Evolutionary conservation across 2,329 filamentous ascomycete genomes (phyloP).

Genomic region (Tympanopsis confertula): DNA sequence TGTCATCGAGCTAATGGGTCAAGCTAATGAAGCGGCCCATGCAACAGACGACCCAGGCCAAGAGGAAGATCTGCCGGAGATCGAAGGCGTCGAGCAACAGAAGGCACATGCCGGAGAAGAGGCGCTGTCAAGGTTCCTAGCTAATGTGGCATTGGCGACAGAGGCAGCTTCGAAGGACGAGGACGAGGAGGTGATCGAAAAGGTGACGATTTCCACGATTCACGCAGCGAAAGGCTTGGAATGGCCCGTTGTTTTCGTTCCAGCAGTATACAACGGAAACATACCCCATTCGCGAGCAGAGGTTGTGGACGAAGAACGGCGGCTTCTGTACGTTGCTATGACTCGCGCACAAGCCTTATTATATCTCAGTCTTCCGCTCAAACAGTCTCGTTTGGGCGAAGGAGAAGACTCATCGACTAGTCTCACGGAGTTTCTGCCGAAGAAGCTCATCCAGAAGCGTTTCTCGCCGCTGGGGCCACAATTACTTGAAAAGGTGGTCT

Average conservation of each 20-base stretch:
- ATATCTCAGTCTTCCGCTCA: conserved; percentile 53
- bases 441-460: conserved; percentile 22
- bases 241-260: conserved; percentile 65
- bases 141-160: conserved; percentile 48
- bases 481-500: conserved; percentile 34
- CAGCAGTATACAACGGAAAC: conserved; percentile 56
- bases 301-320: conserved; percentile 56
- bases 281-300: conserved; percentile 65
- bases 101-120: conserved; percentile 28
- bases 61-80: conserved; percentile 20
- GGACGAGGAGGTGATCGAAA: conserved; percentile 32
- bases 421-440: conserved; percentile 46
- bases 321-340: conserved; percentile 63
- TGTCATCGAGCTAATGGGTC: conserved; percentile 52
- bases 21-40: conserved; percentile 43
- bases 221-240: conserved; percentile 65
- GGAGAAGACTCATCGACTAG: conserved; percentile 20
- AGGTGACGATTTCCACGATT: conserved; percentile 62
- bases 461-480: conserved; percentile 34
- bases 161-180: conserved; percentile 39
- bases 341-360: conserved; percentile 57
- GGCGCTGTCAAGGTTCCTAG: conserved; percentile 46
- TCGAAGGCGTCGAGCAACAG: conserved; percentile 46
- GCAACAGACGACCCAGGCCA: conserved; percentile 8
- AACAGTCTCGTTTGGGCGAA: conserved; percentile 36